Evolutionary conservation across 129 eudicot genomes (phyloP), one percentile per base, ranked within the genome.

Genomic region (Artemisia annua): DNA sequence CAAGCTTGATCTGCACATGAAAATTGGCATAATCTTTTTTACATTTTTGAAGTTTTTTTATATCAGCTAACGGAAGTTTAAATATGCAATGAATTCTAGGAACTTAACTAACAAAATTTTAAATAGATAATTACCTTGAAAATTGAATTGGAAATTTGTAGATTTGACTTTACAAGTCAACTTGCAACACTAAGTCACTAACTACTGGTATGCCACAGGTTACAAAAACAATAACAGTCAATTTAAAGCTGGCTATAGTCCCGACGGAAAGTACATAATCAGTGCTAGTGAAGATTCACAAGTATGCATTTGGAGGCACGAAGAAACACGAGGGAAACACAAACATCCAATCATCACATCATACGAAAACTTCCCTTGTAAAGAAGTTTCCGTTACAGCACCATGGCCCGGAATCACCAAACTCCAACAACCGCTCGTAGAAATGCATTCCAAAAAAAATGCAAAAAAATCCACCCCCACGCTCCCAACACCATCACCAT

Each of bases 231-330:
- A 86, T 0, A 88, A 81, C 85, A 94, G 96, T 84, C 97, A 94
- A 50, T 87, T 94, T 35, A 77, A 88, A 44, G 92, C 99, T 48
- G 80, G 85, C 16, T 88, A 82, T 69, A 89, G 78, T 63, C 80
- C 85, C 1, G 85, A 88, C 7, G 92, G 88, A 28, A 90, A 85
- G 43, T 84, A 90, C 67, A 79, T 94, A 16, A 77, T 94, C 28
- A 82, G 85, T 62, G 94, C 96, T 30, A 94, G 99, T 39, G 99
- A 94, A 64, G 99, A 94, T 73, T 86, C 92, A 11, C 91, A 94
- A 10, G 94, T 94, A 17, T 90, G 79, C 74, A 82, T 94, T 10
- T 94, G 99, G 99, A 90, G 83, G 63, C 86, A 85, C 3, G 96
- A 90, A 67, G 96, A 83, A 30, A 4, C 80, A 2, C 65, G 77